Evolutionary conservation across 257 asterid species (phyloP).

Genomic region (Jaltomata sinuosa): DNA sequence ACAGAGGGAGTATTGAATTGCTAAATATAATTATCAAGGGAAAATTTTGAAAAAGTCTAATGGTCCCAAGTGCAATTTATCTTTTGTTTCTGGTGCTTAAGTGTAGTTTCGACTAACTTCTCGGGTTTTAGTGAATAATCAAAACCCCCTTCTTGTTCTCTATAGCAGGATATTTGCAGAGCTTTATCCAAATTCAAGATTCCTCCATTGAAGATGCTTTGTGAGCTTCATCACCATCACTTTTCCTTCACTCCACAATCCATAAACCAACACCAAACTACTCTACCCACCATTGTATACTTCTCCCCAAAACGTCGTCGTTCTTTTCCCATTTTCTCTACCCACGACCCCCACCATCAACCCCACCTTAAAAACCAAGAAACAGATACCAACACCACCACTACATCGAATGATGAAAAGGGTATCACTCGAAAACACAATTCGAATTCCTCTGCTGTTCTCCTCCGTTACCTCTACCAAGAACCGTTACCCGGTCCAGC

Average conservation of each 20-base stretch:
- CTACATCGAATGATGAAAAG: constrained; percentile 7
- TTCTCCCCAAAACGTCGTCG: constrained; percentile 13
- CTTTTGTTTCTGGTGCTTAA: no score
- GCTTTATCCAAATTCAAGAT: constrained; percentile 16
- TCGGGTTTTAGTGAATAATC: neutral
- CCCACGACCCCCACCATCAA: constrained; percentile 20
- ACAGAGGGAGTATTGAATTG: no score
- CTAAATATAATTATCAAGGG: no score
- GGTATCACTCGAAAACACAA: constrained; percentile 54
- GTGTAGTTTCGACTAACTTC: no score
- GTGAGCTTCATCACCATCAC: constrained; percentile 38
- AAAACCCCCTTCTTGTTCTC: neutral
- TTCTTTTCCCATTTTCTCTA: constrained; percentile 19
- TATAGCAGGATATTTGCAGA: neutral
- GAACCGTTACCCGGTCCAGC: neutral
- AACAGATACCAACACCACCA: constrained; percentile 8
- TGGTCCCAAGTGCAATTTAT: no score
- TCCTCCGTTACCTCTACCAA: constrained; percentile 51
- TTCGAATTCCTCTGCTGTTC: constrained; percentile 53
- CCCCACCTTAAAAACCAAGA: constrained; percentile 17
- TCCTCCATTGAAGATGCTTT: constrained; percentile 29
- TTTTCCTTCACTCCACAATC: constrained; percentile 3
- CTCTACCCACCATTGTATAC: constrained; percentile 23
- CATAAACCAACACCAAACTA: constrained; percentile 3
- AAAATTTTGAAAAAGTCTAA: no score